Base-by-base conservation (phyloP, 768 basidiomycete species). In the Mycena maculata region DNA sequence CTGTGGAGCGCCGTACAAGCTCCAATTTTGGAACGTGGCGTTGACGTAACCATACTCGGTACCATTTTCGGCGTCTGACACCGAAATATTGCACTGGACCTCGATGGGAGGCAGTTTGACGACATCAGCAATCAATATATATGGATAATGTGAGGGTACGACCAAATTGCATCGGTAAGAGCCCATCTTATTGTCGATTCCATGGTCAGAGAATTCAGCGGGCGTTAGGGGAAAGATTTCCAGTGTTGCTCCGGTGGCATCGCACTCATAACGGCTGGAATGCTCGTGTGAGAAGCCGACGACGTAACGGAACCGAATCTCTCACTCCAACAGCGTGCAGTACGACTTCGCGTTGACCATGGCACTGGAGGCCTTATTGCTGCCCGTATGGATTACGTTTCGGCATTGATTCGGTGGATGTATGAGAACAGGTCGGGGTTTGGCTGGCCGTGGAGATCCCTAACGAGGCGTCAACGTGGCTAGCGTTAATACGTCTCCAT, bases 31-130 rank as follows among this genome's bases (percentile, higher is more conserved):
- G 11, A 22, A n/a, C n/a, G 18, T 2, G n/a, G 30, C 28, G 20
- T n/a, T 31, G 27, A 58, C 47, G 42, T 58, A 58, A 28, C 56
- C 56, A n/a, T 58, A 45, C 22, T 41, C 23, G 38, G 53, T 55
- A 27, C 42, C 44, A 25, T 45, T 39, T n/a, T 2, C 23, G 18
- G 27, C 13, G 55, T 25, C 41, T 23, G 16, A 22, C 4, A 45
- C 56, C 15, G 33, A 38, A 15, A 58, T 45, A 28, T 58, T 42
- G 41, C 55, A 57, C 9, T 15, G 25, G 22, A 39, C 41, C 20
- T 57, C 27, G 27, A 18, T 44, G 28, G 41, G 41, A 57, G 39
- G 47, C 47, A 27, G 47, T 48, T 48, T 4, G 15, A 45, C 25
- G 47, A 44, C 16, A 28, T 48, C 4, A 48, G 12, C 15, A 27